Percentiles rank a stretch among this genome's conserved stretches.
Conservation (phyloP, 1,284 basidiomycete genomes). For the Marasmius tenuissimus region DNA sequence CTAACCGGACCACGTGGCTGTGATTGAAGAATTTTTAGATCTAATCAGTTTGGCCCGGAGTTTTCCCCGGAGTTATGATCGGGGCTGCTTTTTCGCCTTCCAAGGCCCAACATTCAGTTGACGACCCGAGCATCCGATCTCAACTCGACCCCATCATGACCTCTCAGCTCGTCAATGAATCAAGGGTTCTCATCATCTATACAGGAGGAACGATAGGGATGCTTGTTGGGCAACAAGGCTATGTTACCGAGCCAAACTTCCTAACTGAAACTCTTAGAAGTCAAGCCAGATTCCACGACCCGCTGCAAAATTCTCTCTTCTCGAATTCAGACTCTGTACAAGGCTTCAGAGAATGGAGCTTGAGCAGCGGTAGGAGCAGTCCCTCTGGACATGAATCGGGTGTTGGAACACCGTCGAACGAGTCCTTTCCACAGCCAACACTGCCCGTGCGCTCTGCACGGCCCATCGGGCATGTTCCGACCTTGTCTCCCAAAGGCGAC, state of each 20-base stretch:
- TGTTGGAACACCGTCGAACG: slow-evolving; percentile 12
- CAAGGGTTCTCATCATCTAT: slow-evolving; percentile 82
- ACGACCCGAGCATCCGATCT: slow-evolving; percentile 33
- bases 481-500: slow-evolving; percentile 32
- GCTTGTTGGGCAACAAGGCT: slow-evolving; percentile 78
- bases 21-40: not conserved
- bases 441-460: slow-evolving; percentile 71
- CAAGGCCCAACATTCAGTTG: not conserved
- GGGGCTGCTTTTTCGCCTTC: no score
- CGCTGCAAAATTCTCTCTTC: slow-evolving; percentile 76
- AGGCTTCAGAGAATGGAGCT: slow-evolving; percentile 72
- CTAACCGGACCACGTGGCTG: slow-evolving; percentile 2
- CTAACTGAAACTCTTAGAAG: slow-evolving; percentile 79
- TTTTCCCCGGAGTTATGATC: no score
- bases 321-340: slow-evolving; percentile 72
- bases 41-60: no score
- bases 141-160: not conserved
- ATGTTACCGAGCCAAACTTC: slow-evolving; percentile 87
- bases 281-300: slow-evolving; percentile 86
- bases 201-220: slow-evolving; percentile 86
- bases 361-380: slow-evolving; percentile 49
- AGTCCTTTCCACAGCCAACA: slow-evolving; percentile 43
- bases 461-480: slow-evolving; percentile 53
- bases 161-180: slow-evolving; percentile 58
- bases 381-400: slow-evolving; percentile 32